Conservation (phyloP, 257 asterid genomes). For the Datura wrightii region DNA sequence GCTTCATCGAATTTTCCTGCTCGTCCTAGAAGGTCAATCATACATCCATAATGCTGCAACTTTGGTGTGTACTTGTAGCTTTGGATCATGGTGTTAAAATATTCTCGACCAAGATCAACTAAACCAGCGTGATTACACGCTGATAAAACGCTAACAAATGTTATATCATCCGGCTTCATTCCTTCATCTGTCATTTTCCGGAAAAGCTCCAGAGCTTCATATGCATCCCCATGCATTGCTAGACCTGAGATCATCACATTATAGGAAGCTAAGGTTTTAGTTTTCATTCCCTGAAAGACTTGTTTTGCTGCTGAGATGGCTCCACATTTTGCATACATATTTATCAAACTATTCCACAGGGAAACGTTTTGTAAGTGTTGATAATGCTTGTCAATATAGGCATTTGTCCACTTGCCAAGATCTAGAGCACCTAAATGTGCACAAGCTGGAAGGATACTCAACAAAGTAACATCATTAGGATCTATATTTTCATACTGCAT, state of each 20-base stretch:
- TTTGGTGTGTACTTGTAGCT: constrained; percentile 34
- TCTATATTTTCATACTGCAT: constrained; percentile 37
- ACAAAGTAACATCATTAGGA: constrained; percentile 44
- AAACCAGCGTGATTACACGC: constrained; percentile 47
- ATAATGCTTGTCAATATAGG: constrained; percentile 38
- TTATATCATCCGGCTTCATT: constrained; percentile 41
- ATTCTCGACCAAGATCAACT: constrained; percentile 39
- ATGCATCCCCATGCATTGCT: constrained; percentile 43
- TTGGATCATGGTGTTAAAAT: constrained; percentile 37
- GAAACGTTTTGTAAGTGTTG: constrained; percentile 29
- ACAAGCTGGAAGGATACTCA: constrained; percentile 42
- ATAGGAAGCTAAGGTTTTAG: constrained; percentile 41
- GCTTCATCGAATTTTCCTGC: constrained; percentile 45
- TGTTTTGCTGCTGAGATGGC: constrained; percentile 39
- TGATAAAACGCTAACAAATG: constrained; percentile 38
- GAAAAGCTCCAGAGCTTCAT: constrained; percentile 40
- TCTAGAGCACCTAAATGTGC: constrained; percentile 44
- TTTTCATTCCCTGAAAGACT: constrained; percentile 37
- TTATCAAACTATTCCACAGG: constrained; percentile 39
- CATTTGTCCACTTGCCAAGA: constrained; percentile 47
- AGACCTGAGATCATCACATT: constrained; percentile 46
- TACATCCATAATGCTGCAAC: constrained; percentile 46
- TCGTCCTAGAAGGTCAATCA: constrained; percentile 45
- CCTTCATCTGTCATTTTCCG: constrained; percentile 29
- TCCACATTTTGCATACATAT: constrained; percentile 45